These are phyloP conservation scores for Warburgia ugandensis DNA, from an alignment of 164 flowering plant genomes.

Conservation along the genomic window DNA sequence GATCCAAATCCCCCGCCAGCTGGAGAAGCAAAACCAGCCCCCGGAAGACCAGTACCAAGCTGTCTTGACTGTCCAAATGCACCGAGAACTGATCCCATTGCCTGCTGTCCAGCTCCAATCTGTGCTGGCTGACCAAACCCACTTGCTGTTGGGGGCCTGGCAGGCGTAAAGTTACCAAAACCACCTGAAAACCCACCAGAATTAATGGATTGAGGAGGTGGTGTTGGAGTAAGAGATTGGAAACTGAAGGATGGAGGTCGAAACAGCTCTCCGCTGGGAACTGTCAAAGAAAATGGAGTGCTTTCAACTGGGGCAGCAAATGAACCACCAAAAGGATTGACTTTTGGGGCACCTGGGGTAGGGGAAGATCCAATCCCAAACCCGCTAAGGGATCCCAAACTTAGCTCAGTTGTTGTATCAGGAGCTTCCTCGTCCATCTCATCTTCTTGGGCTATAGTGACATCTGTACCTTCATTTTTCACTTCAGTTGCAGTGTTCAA, in stretches of 20 bases:
- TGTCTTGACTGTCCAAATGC: conserved; percentile 94
- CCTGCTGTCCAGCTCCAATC: conserved; percentile 71
- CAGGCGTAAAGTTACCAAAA: conserved; percentile 29
- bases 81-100: conserved; percentile 85
- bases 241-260: conserved; percentile 82
- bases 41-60: conserved; percentile 57
- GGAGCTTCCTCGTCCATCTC: conserved; percentile 99
- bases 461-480: conserved; percentile 32
- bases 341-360: conserved; percentile 34
- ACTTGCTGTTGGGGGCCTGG: conserved; percentile 33
- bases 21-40: conserved; percentile 34
- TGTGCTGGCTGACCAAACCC: conserved; percentile 83
- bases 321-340: conserved; percentile 69
- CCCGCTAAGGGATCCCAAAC: conserved; percentile 52
- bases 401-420: conserved; percentile 40
- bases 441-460: conserved; percentile 51
- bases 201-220: conserved; percentile 33
- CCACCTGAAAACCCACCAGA: conserved; percentile 38
- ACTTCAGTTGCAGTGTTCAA: conserved; percentile 17
- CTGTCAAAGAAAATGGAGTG: conserved; percentile 36
- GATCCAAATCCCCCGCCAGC: conserved; percentile 41
- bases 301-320: conserved; percentile 29
- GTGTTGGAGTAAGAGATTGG: conserved; percentile 40
- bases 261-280: conserved; percentile 63
- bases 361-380: conserved; percentile 66